phyloP scores from a whole-genome alignment of 257 asterid species.

The Scutellaria galericulata region DNA sequence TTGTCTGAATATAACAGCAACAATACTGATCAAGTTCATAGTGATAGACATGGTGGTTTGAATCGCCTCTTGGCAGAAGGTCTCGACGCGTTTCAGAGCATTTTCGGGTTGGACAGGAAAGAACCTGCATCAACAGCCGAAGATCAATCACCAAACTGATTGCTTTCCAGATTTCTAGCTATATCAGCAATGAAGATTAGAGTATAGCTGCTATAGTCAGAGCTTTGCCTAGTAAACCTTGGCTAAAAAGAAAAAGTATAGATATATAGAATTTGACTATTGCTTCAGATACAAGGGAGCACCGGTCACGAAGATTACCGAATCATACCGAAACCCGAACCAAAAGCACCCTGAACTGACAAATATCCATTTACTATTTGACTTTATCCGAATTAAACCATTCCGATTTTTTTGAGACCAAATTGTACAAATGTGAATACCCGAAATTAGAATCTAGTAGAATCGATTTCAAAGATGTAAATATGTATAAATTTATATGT shows the following conservation, averaged over 20 bases:
- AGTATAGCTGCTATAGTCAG: conserved; percentile 14
- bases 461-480: too few relatives aligned
- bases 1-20: conserved; percentile 65
- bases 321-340: too few relatives aligned
- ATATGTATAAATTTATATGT: too few relatives aligned
- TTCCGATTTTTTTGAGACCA: too few relatives aligned
- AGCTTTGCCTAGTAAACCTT: conserved; percentile 19
- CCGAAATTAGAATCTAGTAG: too few relatives aligned
- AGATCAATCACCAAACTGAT: conserved; percentile 49
- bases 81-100: conserved; percentile 75
- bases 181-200: conserved; percentile 52
- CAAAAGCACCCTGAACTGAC: too few relatives aligned
- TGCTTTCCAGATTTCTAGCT: conserved; percentile 46
- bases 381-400: too few relatives aligned
- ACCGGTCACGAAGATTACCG: too few relatives aligned
- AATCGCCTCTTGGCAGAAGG: conserved; percentile 76
- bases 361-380: too few relatives aligned
- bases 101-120: conserved; percentile 70
- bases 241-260: background rate
- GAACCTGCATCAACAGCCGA: conserved; percentile 57
- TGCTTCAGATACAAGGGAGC: too few relatives aligned
- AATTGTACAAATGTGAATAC: too few relatives aligned
- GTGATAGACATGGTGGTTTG: conserved; percentile 77
- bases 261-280: too few relatives aligned
- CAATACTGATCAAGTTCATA: conserved; percentile 55